These are phyloP conservation scores for Esteya vermicola DNA, from an alignment of 2,329 filamentous ascomycete genomes.

Conservation along the genomic window DNA sequence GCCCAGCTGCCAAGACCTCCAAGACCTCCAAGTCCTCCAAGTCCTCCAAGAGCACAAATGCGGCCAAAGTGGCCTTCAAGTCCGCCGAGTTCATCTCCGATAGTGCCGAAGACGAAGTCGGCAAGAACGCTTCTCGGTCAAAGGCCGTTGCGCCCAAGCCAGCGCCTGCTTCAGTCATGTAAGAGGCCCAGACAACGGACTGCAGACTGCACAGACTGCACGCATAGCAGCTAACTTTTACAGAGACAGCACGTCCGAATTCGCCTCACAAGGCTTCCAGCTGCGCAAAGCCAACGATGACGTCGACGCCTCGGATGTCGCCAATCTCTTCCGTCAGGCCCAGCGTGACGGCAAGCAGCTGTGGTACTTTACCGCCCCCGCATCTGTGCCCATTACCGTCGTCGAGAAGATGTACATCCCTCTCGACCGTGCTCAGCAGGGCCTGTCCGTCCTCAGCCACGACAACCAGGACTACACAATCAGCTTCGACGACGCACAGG, in stretches of 20 bases:
- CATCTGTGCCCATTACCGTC: slow-evolving; percentile 52
- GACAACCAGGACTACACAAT: slow-evolving; percentile 50
- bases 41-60: no score
- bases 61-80: no score
- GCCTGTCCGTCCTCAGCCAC: slow-evolving; percentile 43
- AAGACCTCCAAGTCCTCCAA: no score
- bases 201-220: no score
- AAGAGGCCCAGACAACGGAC: no score
- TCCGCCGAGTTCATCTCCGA: no score
- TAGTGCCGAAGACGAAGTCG: no score
- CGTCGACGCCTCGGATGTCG: slow-evolving; percentile 28
- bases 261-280: slow-evolving; percentile 37
- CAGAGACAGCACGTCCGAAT: slow-evolving; percentile 17
- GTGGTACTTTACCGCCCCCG: slow-evolving; percentile 68
- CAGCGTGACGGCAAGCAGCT: slow-evolving; percentile 57
- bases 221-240: no score
- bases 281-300: slow-evolving; percentile 34
- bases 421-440: slow-evolving; percentile 36
- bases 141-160: no score
- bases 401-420: slow-evolving; percentile 50
- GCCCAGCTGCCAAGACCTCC: not conserved
- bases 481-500: slow-evolving; percentile 35
- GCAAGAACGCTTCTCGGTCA: no score
- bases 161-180: no score
- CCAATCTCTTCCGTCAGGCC: slow-evolving; percentile 41